Percentiles rank a stretch among this genome's conserved stretches.
Conservation (phyloP, 345 rosid species). For the Lenwebbia sp. region DNA sequence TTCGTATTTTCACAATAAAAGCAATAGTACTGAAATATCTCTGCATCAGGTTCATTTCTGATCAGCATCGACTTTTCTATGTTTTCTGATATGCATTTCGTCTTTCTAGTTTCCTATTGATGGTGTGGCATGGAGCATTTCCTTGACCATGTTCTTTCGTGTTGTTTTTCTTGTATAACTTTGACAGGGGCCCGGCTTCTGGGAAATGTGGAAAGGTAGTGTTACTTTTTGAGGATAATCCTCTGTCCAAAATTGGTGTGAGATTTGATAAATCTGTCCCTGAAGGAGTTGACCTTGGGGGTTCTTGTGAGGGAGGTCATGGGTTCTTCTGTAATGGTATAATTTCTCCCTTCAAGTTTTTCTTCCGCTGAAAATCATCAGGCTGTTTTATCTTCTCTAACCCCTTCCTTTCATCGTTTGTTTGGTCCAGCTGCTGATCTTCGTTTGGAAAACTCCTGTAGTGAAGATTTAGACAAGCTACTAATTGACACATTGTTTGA, state of each 20-base stretch:
- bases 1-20: not conserved
- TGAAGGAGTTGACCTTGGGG: conserved; percentile 89
- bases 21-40: not conserved
- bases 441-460: conserved; percentile 34
- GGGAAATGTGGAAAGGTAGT: conserved; percentile 64
- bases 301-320: conserved; percentile 48
- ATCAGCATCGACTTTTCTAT: not conserved
- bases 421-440: conserved; percentile 52
- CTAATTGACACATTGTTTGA: conserved; percentile 69
- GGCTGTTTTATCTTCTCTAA: conserved; percentile 2
- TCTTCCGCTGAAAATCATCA: not conserved
- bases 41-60: not conserved
- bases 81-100: not conserved
- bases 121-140: not conserved
- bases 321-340: conserved; percentile 90
- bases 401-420: conserved; percentile 2
- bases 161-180: not conserved
- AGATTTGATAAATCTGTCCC: conserved; percentile 67
- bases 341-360: conserved; percentile 2
- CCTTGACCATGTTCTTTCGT: not conserved
- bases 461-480: conserved; percentile 52
- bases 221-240: conserved; percentile 59
- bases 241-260: conserved; percentile 74
- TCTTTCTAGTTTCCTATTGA: not conserved
- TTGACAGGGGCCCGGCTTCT: conserved; percentile 49